Conservation (phyloP, 1,284 basidiomycete species). For the Leccinum subrobustum region DNA sequence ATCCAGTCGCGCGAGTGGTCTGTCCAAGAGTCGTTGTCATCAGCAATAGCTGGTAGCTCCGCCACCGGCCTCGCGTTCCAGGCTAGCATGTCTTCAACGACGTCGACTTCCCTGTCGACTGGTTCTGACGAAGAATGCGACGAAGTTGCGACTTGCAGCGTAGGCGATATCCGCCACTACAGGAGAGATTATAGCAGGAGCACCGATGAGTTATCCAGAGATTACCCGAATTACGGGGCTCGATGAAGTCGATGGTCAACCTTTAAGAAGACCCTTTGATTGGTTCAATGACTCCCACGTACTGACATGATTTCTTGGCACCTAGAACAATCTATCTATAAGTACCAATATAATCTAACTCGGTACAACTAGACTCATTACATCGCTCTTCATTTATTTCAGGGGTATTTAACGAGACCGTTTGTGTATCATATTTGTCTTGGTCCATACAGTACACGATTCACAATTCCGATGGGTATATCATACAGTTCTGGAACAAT, state of each 20-base stretch:
- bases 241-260: constrained; percentile 4
- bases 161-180: constrained; percentile 2
- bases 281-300: constrained; percentile 3
- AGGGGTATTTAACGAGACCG: constrained; percentile 25
- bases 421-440: constrained; percentile 14
- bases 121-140: constrained; percentile 31
- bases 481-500: constrained; percentile 70
- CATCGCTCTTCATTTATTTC: constrained; percentile 10
- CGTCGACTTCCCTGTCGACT: constrained; percentile 25
- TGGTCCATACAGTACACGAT: constrained; percentile 60
- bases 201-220: constrained; percentile 15
- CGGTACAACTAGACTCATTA: constrained; percentile 1
- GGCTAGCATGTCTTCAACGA: constrained; percentile 28
- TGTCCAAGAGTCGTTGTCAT: constrained; percentile 14
- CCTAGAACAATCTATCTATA: constrained; percentile 9
- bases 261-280: background rate
- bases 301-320: constrained; percentile 16
- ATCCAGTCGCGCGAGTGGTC: constrained; percentile 28
- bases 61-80: constrained; percentile 22
- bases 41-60: constrained; percentile 18
- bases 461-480: constrained; percentile 79
- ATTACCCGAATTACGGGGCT: constrained; percentile 13
- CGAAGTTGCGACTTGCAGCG: constrained; percentile 7
- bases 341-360: constrained; percentile 12
- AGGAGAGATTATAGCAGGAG: constrained; percentile 10